Base-by-base conservation (phyloP, 2,329 filamentous ascomycete genomes). In the Colletotrichum sp. region DNA sequence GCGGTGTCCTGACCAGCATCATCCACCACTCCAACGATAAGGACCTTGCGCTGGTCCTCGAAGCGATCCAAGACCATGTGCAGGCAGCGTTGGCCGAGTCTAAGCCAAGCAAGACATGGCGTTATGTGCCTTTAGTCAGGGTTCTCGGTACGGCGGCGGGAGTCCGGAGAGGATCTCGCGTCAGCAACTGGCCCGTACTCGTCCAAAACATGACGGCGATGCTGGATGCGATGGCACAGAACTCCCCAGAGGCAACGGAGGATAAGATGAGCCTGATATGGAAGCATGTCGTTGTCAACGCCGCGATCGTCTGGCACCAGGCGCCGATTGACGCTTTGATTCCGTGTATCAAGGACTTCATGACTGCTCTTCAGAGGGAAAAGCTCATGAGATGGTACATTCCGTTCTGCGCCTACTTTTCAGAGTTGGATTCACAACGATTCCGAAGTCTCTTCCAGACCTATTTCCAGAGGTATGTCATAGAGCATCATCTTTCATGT, bases 281-380 rank as follows among this genome's bases (percentile, higher is more conserved):
- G 92, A 88, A 88, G 65, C 86, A 86, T 63, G 80, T 93, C 9
- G 85, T 93, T n/a, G 85, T 90, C 68, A 92, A 89, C 77, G 84
- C 88, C 75, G 89, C 95, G 21, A 92, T 96, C 72, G 87, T 93
- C 4, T 92, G 98, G 83, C 93, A 95, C 79, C 90, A 92, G 79
- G 94, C 95, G 8, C 93, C 96, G 1, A 92, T 98, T 82, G 95
- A 98, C 80, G 90, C 93, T 8, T 86, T 98, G 44, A 92, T 98
- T 57, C 91, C 95, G 1, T 90, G 91, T 49, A 90, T 96, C 72
- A 90, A 91, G 18, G 85, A 91, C 5, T 88, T 98, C 62, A 90
- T 92, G 82, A 91, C 93, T 39, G 86, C 87, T 5, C 86, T 98
- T 64, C 92, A 91, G 5, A 90, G 90, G 68, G 92, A 94, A 60